Base-by-base conservation (phyloP, 2,329 filamentous ascomycete genomes). In the Cyphellophora attinorum region DNA sequence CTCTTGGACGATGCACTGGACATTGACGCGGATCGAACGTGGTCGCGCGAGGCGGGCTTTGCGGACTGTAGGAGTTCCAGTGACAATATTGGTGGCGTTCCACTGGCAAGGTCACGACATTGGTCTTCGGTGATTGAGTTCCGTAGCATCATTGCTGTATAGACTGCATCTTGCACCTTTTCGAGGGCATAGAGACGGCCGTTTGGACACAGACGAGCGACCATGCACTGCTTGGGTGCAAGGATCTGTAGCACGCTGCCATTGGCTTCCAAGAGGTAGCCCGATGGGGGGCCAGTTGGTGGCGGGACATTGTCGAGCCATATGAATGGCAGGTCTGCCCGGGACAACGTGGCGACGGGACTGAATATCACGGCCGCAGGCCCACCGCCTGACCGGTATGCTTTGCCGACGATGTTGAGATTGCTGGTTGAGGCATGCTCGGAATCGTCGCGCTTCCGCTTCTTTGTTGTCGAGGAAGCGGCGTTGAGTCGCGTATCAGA, bases 141-240 rank as follows among this genome's bases (percentile, higher is more conserved):
- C 19, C 41, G 39, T 15, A 51, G 33, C 6, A 34, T 33, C 28
- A 37, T 35, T 5, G 41, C 34, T 8, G 45, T 32, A 23, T 34
- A 48, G 19, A 23, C 29, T 14, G 40, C 29, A 5, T 17, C 6
- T 11, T 35, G 41, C 8, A 45, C 34, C 27, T 33, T 44, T 35
- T 51, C 48, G 14, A 51, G 31, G 10, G 39, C 45, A 37, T 45
- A 42, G 4, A 51, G 37, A 3, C 37, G 36, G 6, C 42, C 46
- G 19, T 47, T 41, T 2, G 40, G 44, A 5, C 33, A 11, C 12
- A 39, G 35, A 17, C 41, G 36, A 11, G 40, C 44, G n/a, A 47
- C 25, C 5, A 49, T 38, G 8, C 37, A 23, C 19, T 40, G 34
- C 28, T 44, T 40, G 8, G 21, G 21, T 17, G 45, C 41, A 40